Evolutionary conservation across 768 basidiomycete species (phyloP), one percentile per base, ranked within the genome.

Genomic region (Candolleomyces aberdarensis): DNA sequence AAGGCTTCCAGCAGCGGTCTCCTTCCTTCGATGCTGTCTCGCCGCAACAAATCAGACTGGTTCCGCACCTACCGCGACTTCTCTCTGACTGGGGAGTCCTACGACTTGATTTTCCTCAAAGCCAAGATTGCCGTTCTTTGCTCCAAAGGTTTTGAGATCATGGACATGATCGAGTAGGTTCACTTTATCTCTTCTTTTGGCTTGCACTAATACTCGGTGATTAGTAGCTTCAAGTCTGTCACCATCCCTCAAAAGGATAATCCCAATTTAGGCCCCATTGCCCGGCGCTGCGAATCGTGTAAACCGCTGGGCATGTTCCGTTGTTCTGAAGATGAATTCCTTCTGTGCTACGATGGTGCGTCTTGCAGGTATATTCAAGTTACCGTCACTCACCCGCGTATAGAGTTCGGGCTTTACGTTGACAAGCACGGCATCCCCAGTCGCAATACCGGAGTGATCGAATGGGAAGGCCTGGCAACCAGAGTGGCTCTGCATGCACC

Each of bases 391-490:
- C 14, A 61, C 46, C 15, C 58, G 50, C 43, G 46, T 14, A 39
- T 66, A 94, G 93, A 96, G 74, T 97, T 98, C 64, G 96, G 96
- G 11, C 79, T 98, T 47, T 98, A 94, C 68, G 94, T 98, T 50
- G 89, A 96, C 74, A 90, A 94, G 54, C 94, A 96, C 63, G 96
- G 96, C 43, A 89, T 91, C 56, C 94, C 93, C 1, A 91, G 87
- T 69, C 87, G 92, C 26, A 72, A 80, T 1, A 77, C 83, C 20
- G 85, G 84, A 41, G 86, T 89, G 1, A 91, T 98, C 57, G 96
- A 99, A 71, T 99, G 95, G 94, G 96, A 99, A 74, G 94, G 82
- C 32, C 90, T 88, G 0, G 94, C 94, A 3, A 94, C 96, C 68
- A 89, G 88, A 36, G 92, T 94, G 13, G 94, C 95, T 0, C 87